These are phyloP conservation scores for Fragaria vesca DNA, from an alignment of 306 rosid species.

Conservation along the genomic window DNA sequence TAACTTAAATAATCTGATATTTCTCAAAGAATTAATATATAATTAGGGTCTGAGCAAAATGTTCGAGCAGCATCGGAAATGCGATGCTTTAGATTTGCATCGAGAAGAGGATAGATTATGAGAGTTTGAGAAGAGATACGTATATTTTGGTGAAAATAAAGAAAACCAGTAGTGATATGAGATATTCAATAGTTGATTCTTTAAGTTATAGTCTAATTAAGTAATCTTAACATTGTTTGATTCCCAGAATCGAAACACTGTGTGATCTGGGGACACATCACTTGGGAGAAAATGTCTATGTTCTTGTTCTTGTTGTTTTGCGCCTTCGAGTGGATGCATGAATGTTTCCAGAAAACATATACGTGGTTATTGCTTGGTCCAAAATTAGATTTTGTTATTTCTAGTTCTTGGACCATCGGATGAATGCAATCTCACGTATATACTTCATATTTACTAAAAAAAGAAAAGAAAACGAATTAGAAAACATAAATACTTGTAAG, in stretches of 20 bases:
- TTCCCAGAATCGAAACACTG: background rate
- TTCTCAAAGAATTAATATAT: background rate
- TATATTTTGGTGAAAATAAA: background rate
- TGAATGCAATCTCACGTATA: background rate
- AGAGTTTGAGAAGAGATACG: background rate
- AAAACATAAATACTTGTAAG: too few species aligned
- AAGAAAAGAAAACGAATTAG: too few species aligned
- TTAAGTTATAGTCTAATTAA: too few species aligned
- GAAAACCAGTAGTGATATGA: background rate
- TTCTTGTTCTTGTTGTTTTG: conserved; percentile 1
- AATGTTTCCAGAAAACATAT: background rate
- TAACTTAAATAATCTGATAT: background rate
- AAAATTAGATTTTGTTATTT: background rate
- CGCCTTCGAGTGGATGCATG: conserved; percentile 1
- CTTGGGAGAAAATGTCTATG: conserved; percentile 10
- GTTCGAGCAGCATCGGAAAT: background rate
- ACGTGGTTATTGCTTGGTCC: background rate
- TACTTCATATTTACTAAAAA: background rate
- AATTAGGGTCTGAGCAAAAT: background rate
- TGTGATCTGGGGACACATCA: background rate
- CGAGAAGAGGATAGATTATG: background rate
- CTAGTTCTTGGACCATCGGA: background rate
- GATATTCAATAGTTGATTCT: too few species aligned
- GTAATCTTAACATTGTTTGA: background rate
- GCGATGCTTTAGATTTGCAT: background rate